Evolutionary conservation across 257 asterid species (phyloP), one percentile per base, ranked within the genome.

Genomic region (Rauvolfia tetraphylla): DNA sequence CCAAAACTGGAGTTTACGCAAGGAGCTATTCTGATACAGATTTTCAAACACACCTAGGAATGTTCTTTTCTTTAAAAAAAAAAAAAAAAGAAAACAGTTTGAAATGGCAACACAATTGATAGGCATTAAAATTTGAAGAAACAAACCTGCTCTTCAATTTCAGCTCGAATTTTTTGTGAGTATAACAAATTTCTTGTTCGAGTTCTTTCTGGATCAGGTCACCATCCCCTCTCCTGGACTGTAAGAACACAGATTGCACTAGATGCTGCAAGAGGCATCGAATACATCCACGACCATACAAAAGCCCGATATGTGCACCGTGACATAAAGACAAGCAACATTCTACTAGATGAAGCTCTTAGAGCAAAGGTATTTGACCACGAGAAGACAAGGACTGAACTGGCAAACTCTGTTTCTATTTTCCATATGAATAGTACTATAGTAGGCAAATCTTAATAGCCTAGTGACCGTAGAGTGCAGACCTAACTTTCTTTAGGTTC

Each of bases 211-310:
- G 76, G 79, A 85, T 33, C 83, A 93, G 98, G 98, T 65, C 91
- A 83, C 63, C 89, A 88, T 87, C 94, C 97, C 62, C 87, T 91
- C 22, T 87, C 92, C 12, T 93, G 98, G 98, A 87, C 83, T 56
- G 91, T 96, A 78, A 89, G 98, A 84, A 83, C 89, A 59, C 97
- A 93, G 76, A 72, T 93, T 76, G 95, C 96, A 54, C 75, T 88
- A 53, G 95, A 93, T 83, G 86, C 94, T 73, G 96, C 97, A 42
- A 87, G 88, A 79, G 98, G 97, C 3, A 88, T 93, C 29, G 98
- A 93, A 33, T 93, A 93, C 85, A 93, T 93, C 73, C 98, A 93
- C 44, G 98, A 93, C 75, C 96, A 89, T 82, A 93, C 97, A 15
- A 91, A 91, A 79, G 72, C 93, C 27, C 86, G 84, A 62, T 93